Base-by-base conservation (phyloP, 2,329 filamentous ascomycete species). In the Teratosphaeria zuluensis region DNA sequence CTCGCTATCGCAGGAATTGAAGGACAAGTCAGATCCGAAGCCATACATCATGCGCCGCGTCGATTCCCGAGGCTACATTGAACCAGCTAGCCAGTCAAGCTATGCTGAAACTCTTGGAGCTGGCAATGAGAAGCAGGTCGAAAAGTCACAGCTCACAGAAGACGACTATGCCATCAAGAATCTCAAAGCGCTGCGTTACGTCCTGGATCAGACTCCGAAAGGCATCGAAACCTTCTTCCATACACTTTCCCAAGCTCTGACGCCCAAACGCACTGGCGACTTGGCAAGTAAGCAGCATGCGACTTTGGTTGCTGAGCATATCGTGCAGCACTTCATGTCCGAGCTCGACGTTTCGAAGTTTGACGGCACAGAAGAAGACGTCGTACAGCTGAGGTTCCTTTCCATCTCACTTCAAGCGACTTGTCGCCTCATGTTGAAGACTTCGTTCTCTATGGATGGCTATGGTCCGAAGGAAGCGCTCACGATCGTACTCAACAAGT, bases 221-320 rank as follows among this genome's bases (percentile, higher is more conserved):
- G 86, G 87, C 2, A 87, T 92, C n/a, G 88, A 90, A 19, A 86
- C 88, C 0, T 88, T 97, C 65, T 88, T 96, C 69, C 90, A 95
- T 68, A 87, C 85, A 1, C 77, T 97, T 51, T 92, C 92, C 12
- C 94, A 90, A 72, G 84, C 88, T 16, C 77, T 97, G 24, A 80
- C 95, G 3, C 84, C 85, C 51, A 88, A 90, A 59, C 84, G 91
- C 55, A 62, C 33, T 12, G 80, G 84, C 31, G 91, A 96, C 65
- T 67, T 76, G 1, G 81, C 82, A 57, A 76, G 80, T 62, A 83
- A 80, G 67, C 83, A 86, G 68, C 85, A 84, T 70, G 81, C 82
- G 33, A 77, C 76, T 21, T 74, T 81, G 59, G 82, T 87, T 38
- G 82, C 83, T 4, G 83, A 87, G 63, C 84, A 89, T 28, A 79